A percentile compares a stretch with the other conserved stretches of the same genome.
These are phyloP conservation scores for Tetrapisispora arboricola DNA, from an alignment of 805 yeast genomes.

Conservation along the genomic window DNA sequence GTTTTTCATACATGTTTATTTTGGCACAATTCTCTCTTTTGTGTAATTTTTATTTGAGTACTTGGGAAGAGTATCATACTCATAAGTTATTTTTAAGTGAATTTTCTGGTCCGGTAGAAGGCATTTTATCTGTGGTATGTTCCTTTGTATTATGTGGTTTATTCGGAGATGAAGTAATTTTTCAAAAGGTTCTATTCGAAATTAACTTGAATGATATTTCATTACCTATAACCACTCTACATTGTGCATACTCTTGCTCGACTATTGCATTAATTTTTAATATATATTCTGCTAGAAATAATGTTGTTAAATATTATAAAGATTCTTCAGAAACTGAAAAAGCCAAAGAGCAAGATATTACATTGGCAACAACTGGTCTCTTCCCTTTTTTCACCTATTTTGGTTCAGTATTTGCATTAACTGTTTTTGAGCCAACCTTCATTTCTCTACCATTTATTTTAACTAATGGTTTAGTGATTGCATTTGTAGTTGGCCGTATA, in stretches of 20 bases:
- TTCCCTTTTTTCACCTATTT: conserved; percentile 61
- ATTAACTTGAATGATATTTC: conserved; percentile 1
- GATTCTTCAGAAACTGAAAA: conserved; percentile 19
- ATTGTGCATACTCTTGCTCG: conserved; percentile 48
- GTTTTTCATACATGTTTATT: conserved; percentile 51
- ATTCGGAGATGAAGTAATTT: conserved; percentile 54
- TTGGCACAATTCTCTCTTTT: conserved; percentile 63
- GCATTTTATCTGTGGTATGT: conserved; percentile 54
- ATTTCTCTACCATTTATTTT: conserved; percentile 49
- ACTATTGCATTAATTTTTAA: conserved; percentile 51
- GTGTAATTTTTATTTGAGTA: conserved; percentile 76
- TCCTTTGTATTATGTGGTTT: conserved; percentile 55
- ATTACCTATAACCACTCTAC: conserved; percentile 31
- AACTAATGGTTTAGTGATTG: conserved; percentile 66
- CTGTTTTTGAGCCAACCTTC: conserved; percentile 40
- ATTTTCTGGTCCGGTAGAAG: conserved; percentile 94
- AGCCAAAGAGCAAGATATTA: conserved; percentile 10
- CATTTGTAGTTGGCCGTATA: conserved; percentile 82
- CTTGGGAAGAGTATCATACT: conserved; percentile 96
- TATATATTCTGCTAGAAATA: conserved; percentile 56
- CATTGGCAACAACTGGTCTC: conserved; percentile 43
- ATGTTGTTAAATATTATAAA: conserved; percentile 42
- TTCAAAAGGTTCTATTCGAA: conserved; percentile 38
- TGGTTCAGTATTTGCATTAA: conserved; percentile 37
- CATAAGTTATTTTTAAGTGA: conserved; percentile 69